Evolutionary conservation across 208 protist species (phyloP), one percentile per base, ranked within the genome.

Genomic region (Wallacemonas rigidus): DNA sequence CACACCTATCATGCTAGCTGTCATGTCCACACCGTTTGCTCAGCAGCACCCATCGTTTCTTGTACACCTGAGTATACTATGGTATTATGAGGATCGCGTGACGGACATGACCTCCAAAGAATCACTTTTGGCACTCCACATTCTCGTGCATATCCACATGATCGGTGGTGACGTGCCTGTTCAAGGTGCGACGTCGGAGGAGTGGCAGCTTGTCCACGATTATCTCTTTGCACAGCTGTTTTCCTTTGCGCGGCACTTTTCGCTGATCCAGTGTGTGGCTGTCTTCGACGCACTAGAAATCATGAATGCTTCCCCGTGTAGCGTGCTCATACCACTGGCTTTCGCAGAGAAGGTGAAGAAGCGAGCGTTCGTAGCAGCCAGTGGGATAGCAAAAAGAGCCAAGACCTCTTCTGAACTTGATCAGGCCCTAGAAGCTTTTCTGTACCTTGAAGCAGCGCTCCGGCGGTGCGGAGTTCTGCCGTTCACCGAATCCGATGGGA

Each of bases 201-300:
- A 85, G 7, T 82, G 76, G 79, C 72, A 83, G 54, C 38, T 48
- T 41, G 53, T 90, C 36, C 87, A 86, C 70, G 81, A 90, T 14
- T 73, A 63, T 12, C 61, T 93, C 9, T 91, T 91, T 56, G 88
- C 81, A 6, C 85, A 91, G 63, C 43, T 88, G 9, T 89, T 86
- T 56, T 47, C 81, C 2, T 56, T 79, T 70, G 54, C 72, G 1
- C 56, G 56, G 44, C 56, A 77, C 26, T 74, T 91, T 70, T 78
- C 72, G 14, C 45, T 78, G 1, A 44, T 44, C 6, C 77, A 87
- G 43, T 89, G 83, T 50, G 69, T 93, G 9, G 65, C 54, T 36
- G 56, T 85, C n/a, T 63, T 93, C 15, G 86, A 88, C 39, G 72
- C 79, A 58, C 62, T 82, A 14, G 88, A 93, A 64, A 35, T 82